phyloP scores from a whole-genome alignment of 2,329 filamentous ascomycete species.

The Cladosporium sp. region DNA sequence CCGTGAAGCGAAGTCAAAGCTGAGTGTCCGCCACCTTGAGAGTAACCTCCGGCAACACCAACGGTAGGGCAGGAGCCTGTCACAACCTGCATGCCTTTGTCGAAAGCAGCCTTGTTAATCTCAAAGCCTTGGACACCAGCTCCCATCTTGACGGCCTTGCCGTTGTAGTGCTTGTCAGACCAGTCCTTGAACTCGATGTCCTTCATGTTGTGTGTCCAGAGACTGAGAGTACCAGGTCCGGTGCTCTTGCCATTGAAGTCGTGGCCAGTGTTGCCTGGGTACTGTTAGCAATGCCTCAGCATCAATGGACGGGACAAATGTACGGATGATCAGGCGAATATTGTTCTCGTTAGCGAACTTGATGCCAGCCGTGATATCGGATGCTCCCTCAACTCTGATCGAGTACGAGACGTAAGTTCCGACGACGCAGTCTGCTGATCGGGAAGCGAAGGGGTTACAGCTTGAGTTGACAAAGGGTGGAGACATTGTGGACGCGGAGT shows the following conservation, averaged over 20 bases:
- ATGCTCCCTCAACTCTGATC: slow-evolving; percentile 25
- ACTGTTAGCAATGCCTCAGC: slow-evolving; percentile 39
- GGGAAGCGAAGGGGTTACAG: slow-evolving; percentile 39
- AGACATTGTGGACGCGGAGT: slow-evolving; percentile 37
- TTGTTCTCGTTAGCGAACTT: slow-evolving; percentile 45
- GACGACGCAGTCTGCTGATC: slow-evolving; percentile 35
- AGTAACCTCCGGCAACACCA: slow-evolving; percentile 57
- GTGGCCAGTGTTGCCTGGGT: slow-evolving; percentile 26
- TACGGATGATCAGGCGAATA: slow-evolving; percentile 47
- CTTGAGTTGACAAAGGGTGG: slow-evolving; percentile 36
- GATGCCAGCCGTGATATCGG: slow-evolving; percentile 23
- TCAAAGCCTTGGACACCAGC: slow-evolving; percentile 52
- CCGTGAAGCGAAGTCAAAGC: slow-evolving; percentile 52
- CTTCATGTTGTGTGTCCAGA: slow-evolving; percentile 57
- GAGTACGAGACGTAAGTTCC: slow-evolving; percentile 40
- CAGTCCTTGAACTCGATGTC: slow-evolving; percentile 44
- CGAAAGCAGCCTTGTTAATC: slow-evolving; percentile 44
- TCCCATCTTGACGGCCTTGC: slow-evolving; percentile 51
- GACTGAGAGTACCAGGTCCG: slow-evolving; percentile 53
- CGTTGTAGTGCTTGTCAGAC: slow-evolving; percentile 41
- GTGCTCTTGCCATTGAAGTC: slow-evolving; percentile 54
- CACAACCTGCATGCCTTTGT: slow-evolving; percentile 48
- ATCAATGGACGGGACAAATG: slow-evolving; percentile 12
- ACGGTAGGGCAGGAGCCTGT: slow-evolving; percentile 54
- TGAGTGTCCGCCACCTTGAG: slow-evolving; percentile 59